These are phyloP conservation scores for Cystobasidium pallidum DNA, from an alignment of 1,284 basidiomycete genomes.

Conservation along the genomic window DNA sequence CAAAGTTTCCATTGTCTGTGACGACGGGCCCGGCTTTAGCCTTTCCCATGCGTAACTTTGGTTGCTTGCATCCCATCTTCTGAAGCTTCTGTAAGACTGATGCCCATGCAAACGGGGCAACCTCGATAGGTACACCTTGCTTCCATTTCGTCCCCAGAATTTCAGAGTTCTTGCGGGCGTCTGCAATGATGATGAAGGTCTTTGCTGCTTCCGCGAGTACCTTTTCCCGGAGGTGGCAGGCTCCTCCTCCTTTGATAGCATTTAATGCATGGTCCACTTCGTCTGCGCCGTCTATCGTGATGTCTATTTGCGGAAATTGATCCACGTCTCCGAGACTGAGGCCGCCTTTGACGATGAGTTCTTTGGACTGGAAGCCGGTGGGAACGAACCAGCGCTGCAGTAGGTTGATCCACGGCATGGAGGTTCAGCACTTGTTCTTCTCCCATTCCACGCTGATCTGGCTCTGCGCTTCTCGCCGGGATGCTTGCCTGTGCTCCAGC, in stretches of 20 bases:
- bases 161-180: conserved; percentile 73
- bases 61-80: conserved; percentile 62
- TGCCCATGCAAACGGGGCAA: conserved; percentile 92
- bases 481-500: too few relatives aligned
- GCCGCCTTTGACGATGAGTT: conserved; percentile 82
- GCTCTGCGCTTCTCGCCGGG: too few relatives aligned
- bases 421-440: background rate
- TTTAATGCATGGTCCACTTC: conserved; percentile 79
- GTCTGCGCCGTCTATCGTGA: conserved; percentile 74
- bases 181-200: conserved; percentile 91
- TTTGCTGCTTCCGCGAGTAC: conserved; percentile 92
- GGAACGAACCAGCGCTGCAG: conserved; percentile 77
- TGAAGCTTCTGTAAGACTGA: conserved; percentile 73
- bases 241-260: conserved; percentile 96
- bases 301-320: conserved; percentile 83
- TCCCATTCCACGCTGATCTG: too few relatives aligned
- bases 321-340: conserved; percentile 89
- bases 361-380: conserved; percentile 94
- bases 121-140: conserved; percentile 91
- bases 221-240: conserved; percentile 95
- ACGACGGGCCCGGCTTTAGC: conserved; percentile 30
- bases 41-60: conserved; percentile 70
- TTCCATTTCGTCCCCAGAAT: conserved; percentile 50
- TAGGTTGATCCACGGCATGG: background rate
- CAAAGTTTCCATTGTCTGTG: conserved; percentile 70